phyloP scores from a whole-genome alignment of 345 rosid genomes.

The Linum trigynum region DNA sequence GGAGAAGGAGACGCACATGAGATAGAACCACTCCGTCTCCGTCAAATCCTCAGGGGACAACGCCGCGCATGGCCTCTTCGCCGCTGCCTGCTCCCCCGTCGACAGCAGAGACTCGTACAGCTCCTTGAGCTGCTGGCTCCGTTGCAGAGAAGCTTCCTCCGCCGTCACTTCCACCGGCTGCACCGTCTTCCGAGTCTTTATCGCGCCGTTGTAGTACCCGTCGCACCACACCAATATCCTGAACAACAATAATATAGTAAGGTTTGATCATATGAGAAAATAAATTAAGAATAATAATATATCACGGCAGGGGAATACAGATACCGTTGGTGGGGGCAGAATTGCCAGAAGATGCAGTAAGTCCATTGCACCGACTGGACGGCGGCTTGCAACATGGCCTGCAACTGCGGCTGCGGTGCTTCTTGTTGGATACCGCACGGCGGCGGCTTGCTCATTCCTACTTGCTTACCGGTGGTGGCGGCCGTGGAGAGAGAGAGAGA shows the following conservation, averaged over 20 bases:
- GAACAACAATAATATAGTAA: background rate
- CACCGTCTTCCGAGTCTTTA: slow-evolving; percentile 92
- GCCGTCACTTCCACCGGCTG: slow-evolving; percentile 84
- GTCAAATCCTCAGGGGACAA: slow-evolving; percentile 94
- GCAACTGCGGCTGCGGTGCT: slow-evolving; percentile 18
- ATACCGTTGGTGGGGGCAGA: slow-evolving; percentile 93
- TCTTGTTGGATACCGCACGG: slow-evolving; percentile 36
- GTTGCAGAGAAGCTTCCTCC: slow-evolving; percentile 82
- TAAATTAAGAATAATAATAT: background rate
- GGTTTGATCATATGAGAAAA: background rate
- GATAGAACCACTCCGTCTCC: slow-evolving; percentile 93
- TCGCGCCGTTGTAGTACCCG: slow-evolving; percentile 94
- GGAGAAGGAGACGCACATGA: slow-evolving; percentile 96
- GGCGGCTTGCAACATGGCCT: slow-evolving; percentile 60
- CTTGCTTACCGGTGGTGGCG: background rate
- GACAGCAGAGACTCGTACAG: slow-evolving; percentile 65
- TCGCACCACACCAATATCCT: slow-evolving; percentile 85
- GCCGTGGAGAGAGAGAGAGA: background rate
- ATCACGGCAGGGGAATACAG: too few relatives aligned
- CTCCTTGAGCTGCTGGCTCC: slow-evolving; percentile 94
- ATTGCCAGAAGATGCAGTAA: slow-evolving; percentile 87
- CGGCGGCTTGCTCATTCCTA: background rate
- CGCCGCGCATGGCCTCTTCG: slow-evolving; percentile 67
- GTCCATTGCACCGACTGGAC: slow-evolving; percentile 96
- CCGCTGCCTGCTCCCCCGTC: slow-evolving; percentile 63